Conservation (phyloP, 2,329 filamentous ascomycete genomes). For the Lachnellula occidentalis region DNA sequence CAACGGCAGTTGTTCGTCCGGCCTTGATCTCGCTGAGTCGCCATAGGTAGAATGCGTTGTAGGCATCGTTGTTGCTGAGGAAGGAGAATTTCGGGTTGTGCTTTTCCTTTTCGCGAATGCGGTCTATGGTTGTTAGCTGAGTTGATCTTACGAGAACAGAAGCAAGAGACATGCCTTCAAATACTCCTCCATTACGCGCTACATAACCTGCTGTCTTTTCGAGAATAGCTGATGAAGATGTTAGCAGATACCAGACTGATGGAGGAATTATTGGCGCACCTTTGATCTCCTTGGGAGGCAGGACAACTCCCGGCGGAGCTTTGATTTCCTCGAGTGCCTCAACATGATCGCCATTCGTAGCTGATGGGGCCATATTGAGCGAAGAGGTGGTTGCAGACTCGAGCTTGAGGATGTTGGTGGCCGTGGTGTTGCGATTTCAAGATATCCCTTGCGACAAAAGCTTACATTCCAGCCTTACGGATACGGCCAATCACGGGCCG, state of each 20-base stretch:
- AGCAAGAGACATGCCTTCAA: constrained; percentile 44
- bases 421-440: background rate
- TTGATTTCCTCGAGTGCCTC: constrained; percentile 62
- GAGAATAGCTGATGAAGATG: constrained; percentile 51
- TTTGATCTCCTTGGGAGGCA: constrained; percentile 80
- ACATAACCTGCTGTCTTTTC: constrained; percentile 96
- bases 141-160: background rate
- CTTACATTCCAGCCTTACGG: constrained; percentile 7
- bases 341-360: constrained; percentile 46
- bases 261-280: constrained; percentile 32
- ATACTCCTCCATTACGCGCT: constrained; percentile 56
- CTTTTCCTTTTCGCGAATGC: constrained; percentile 78
- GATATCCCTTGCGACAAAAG: background rate
- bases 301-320: constrained; percentile 74
- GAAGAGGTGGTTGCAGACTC: background rate
- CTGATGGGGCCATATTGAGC: constrained; percentile 29
- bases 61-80: constrained; percentile 72
- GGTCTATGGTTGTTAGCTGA: constrained; percentile 45
- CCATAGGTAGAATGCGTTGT: constrained; percentile 87
- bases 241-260: constrained; percentile 32
- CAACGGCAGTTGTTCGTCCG: constrained; percentile 73
- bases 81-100: constrained; percentile 90
- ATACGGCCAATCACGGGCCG: constrained; percentile 4
- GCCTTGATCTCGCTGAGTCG: constrained; percentile 78
- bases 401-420: background rate